phyloP scores from a whole-genome alignment of 176 grass and related monocot species.

The Puccinellia tenuiflora region DNA sequence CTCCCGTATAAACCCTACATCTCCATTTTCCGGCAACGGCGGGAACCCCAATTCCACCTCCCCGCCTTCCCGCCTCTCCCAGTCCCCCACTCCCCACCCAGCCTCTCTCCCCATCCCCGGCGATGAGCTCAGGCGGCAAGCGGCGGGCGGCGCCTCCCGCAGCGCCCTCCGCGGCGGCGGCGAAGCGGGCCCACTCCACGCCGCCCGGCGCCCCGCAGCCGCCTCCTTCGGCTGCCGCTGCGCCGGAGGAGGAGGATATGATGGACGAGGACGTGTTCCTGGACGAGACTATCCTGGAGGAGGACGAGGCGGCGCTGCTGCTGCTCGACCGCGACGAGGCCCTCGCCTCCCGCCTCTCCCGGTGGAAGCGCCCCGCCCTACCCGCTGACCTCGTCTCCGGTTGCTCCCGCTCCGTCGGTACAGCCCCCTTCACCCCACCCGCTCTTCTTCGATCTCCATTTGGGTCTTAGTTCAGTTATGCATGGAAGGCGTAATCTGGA shows the following conservation, averaged over 20 bases:
- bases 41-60: slow-evolving; percentile 47
- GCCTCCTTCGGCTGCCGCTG: slow-evolving; percentile 1
- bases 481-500: too few species aligned
- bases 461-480: not conserved
- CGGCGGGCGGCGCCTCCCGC: slow-evolving; percentile 40
- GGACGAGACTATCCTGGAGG: slow-evolving; percentile 60
- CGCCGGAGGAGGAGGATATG: slow-evolving; percentile 75
- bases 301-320: slow-evolving; percentile 74
- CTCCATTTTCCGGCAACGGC: slow-evolving; percentile 27
- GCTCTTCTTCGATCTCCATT: not conserved
- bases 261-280: slow-evolving; percentile 95
- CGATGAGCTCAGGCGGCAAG: slow-evolving; percentile 53
- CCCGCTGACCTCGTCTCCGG: slow-evolving; percentile 43
- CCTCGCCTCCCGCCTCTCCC: slow-evolving; percentile 58
- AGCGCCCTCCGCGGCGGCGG: slow-evolving; percentile 4
- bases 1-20: slow-evolving; percentile 34
- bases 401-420: slow-evolving; percentile 40
- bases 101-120: not conserved
- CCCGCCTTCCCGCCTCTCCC: slow-evolving; percentile 11
- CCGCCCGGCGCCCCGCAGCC: slow-evolving; percentile 19
- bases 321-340: slow-evolving; percentile 63
- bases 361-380: slow-evolving; percentile 80
- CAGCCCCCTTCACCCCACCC: not conserved
- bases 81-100: not conserved
- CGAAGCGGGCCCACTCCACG: slow-evolving; percentile 53